A percentile compares a stretch with the other conserved stretches of the same genome.
Evolutionary conservation across 2,329 filamentous ascomycete species (phyloP).

Genomic region (Fulvia fulva): DNA sequence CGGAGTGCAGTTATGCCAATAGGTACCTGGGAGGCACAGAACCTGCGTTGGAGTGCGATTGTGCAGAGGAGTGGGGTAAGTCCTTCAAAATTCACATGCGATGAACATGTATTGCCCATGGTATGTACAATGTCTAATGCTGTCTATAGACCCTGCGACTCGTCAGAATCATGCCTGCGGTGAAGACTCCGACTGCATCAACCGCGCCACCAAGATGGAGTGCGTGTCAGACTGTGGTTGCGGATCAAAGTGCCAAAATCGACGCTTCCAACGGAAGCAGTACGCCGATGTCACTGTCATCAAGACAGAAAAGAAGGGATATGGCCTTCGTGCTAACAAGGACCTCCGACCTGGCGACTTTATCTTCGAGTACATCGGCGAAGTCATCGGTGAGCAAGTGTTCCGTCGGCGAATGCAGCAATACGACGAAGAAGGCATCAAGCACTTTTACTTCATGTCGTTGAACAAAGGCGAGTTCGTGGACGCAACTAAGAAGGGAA

Average conservation of each 20-base stretch:
- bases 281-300: slow-evolving; percentile 92
- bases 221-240: slow-evolving; percentile 86
- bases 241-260: slow-evolving; percentile 83
- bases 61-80: slow-evolving; percentile 91
- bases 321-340: slow-evolving; percentile 76
- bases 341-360: slow-evolving; percentile 81
- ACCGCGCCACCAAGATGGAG: slow-evolving; percentile 96
- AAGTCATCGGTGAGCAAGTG: slow-evolving; percentile 89
- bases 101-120: slow-evolving; percentile 1
- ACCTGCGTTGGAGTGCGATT: slow-evolving; percentile 92
- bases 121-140: neutral
- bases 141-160: slow-evolving; percentile 44
- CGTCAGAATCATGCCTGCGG: slow-evolving; percentile 77
- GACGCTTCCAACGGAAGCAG: slow-evolving; percentile 85
- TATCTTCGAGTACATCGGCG: slow-evolving; percentile 96
- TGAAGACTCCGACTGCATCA: slow-evolving; percentile 97
- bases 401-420: slow-evolving; percentile 88
- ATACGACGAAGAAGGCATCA: slow-evolving; percentile 94
- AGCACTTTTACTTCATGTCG: slow-evolving; percentile 99
- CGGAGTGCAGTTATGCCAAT: slow-evolving; percentile 83
- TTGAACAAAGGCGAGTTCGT: slow-evolving; percentile 95
- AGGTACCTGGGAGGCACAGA: slow-evolving; percentile 90
- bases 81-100: slow-evolving; percentile 13
- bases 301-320: slow-evolving; percentile 97
- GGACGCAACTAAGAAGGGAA: slow-evolving; percentile 94